A percentile compares a stretch with the other conserved stretches of the same genome.
Conservation (phyloP, 73 alveolate species). For the Tetrahymena borealis region DNA sequence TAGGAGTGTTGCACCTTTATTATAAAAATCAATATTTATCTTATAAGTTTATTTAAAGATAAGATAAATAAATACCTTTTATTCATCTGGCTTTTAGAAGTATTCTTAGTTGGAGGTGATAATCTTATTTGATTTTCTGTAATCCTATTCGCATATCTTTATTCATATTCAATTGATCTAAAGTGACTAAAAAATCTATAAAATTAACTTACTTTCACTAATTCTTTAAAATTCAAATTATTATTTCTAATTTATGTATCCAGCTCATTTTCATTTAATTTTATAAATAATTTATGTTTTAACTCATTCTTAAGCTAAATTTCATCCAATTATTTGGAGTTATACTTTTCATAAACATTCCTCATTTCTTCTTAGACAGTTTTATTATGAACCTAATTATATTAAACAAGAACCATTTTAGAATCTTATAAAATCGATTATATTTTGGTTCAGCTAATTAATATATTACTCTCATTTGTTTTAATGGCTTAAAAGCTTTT, state of each 20-base stretch:
- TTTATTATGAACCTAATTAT: background rate
- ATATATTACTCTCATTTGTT: background rate
- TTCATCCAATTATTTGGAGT: background rate
- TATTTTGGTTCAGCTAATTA: background rate
- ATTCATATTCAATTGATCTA: background rate
- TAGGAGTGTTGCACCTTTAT: background rate
- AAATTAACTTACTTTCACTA: background rate
- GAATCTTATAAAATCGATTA: too few species aligned
- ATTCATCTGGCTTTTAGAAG: background rate
- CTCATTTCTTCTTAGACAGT: background rate
- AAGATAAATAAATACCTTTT: background rate
- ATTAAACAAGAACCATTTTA: too few species aligned
- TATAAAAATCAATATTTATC: too few species aligned
- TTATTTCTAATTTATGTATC: background rate
- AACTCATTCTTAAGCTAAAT: background rate
- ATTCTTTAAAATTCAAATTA: background rate
- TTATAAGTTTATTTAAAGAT: background rate
- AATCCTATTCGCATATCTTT: background rate
- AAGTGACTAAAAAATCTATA: background rate
- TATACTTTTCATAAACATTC: background rate
- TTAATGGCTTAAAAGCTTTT: background rate
- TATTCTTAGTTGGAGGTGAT: background rate
- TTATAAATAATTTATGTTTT: background rate
- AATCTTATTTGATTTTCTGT: background rate
- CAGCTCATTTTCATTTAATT: background rate